Percentiles rank a stretch among this genome's conserved stretches.
Conservation (phyloP, 2,329 filamentous ascomycete genomes). For the Nemania sp. region DNA sequence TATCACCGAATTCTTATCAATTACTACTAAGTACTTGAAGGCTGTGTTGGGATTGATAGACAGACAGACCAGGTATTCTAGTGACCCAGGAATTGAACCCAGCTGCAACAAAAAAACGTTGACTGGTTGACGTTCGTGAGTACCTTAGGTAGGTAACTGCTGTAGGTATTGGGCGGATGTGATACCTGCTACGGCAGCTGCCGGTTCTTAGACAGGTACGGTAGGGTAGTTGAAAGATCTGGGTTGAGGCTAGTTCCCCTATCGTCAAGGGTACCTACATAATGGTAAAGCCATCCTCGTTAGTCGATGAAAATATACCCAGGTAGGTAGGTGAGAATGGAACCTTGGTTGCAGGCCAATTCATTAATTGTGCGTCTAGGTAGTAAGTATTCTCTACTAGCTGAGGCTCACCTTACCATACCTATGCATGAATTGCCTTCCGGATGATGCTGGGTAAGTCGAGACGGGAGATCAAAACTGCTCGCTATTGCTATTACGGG, state of each 20-base stretch:
- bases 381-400: neutral
- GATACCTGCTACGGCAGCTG: conserved; percentile 22
- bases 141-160: too few species aligned
- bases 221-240: conserved; percentile 18
- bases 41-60: neutral
- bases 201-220: conserved; percentile 22
- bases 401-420: neutral
- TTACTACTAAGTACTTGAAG: conserved; percentile 15
- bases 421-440: neutral
- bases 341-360: conserved; percentile 20
- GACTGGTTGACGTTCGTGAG: conserved; percentile 4
- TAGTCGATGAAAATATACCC: conserved; percentile 16
- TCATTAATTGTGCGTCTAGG: conserved; percentile 16
- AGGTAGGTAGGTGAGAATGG: neutral
- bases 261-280: conserved; percentile 24
- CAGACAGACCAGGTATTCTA: too few species aligned
- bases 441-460: conserved; percentile 4
- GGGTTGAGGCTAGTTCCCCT: conserved; percentile 32
- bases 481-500: conserved; percentile 3
- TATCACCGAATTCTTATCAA: conserved; percentile 16
- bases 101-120: neutral
- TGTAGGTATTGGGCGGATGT: conserved; percentile 13
- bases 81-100: neutral
- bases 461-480: neutral
- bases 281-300: conserved; percentile 26